Evolutionary conservation across 805 yeast genomes (phyloP).

Genomic region (Candida hungchunana): DNA sequence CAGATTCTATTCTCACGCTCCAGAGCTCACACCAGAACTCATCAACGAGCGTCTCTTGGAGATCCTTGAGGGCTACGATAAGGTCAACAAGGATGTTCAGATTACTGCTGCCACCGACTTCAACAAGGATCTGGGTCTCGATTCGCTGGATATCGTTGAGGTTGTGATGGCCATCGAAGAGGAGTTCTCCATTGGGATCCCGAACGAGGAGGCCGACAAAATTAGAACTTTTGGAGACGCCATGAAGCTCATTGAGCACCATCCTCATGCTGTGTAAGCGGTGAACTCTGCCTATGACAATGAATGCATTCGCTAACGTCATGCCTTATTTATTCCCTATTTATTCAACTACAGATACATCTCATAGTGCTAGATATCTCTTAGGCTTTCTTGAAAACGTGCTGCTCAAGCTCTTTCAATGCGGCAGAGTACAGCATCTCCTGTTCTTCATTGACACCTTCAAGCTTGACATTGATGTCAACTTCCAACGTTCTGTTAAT

Average conservation of each 20-base stretch:
- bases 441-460: conserved; percentile 17
- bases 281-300: not conserved
- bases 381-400: conserved; percentile 31
- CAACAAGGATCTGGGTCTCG: conserved; percentile 62
- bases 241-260: conserved; percentile 56
- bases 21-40: conserved; percentile 57
- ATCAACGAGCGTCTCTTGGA: conserved; percentile 60
- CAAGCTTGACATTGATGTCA: conserved; percentile 30
- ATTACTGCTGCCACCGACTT: conserved; percentile 45
- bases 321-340: conserved; percentile 9
- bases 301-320: too few species aligned
- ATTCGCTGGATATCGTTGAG: conserved; percentile 69
- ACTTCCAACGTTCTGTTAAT: conserved; percentile 47
- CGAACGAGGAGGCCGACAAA: conserved; percentile 81
- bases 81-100: conserved; percentile 32
- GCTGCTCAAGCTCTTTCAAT: conserved; percentile 40
- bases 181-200: conserved; percentile 61
- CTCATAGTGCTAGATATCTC: not conserved
- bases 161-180: conserved; percentile 71
- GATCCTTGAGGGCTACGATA: conserved; percentile 60
- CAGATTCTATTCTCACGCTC: conserved; percentile 50
- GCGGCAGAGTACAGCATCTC: conserved; percentile 40
- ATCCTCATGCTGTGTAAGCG: conserved; percentile 21
- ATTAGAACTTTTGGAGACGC: conserved; percentile 87
- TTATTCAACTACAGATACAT: not conserved